Conservation (phyloP, 1,284 basidiomycete genomes). For the Bondarzewia mesenterica region DNA sequence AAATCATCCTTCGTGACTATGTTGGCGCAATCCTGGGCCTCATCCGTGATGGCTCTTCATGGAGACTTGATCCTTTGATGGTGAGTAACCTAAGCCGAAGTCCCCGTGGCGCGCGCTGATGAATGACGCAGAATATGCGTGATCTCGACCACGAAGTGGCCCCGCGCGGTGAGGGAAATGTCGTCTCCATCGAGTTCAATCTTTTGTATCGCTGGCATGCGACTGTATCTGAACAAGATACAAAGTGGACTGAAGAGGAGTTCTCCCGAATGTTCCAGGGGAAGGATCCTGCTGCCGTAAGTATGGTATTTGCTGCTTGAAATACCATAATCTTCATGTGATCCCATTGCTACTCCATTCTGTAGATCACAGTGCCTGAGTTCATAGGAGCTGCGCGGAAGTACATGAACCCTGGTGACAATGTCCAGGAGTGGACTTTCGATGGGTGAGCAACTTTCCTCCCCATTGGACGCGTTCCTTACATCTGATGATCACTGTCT, state of each 20-base stretch:
- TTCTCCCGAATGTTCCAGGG: constrained; percentile 40
- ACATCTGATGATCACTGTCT: constrained; percentile 2
- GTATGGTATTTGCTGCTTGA: not conserved
- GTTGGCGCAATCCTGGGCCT: constrained; percentile 64
- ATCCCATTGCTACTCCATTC: not conserved
- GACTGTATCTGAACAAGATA: constrained; percentile 51
- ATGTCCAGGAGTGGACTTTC: constrained; percentile 48
- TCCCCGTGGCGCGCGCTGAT: not conserved
- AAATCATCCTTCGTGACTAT: constrained; percentile 65
- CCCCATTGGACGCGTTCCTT: not conserved
- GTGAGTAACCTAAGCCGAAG: constrained; percentile 26
- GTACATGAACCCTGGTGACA: constrained; percentile 26
- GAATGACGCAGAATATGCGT: constrained; percentile 33
- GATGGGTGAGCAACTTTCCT: constrained; percentile 31
- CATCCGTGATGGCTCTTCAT: constrained; percentile 47
- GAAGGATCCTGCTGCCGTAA: constrained; percentile 31
- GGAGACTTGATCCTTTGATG: constrained; percentile 58
- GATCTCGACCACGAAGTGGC: constrained; percentile 36
- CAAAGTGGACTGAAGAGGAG: constrained; percentile 45
- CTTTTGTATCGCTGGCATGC: constrained; percentile 73
- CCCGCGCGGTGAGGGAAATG: constrained; percentile 66
- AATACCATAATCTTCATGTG: constrained; percentile 1
- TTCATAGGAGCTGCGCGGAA: constrained; percentile 32
- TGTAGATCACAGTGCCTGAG: constrained; percentile 33
- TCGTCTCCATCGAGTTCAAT: constrained; percentile 68